Base-by-base conservation (phyloP, 2,329 filamentous ascomycete genomes). In the Nannizziopsis arthrosporioides region DNA sequence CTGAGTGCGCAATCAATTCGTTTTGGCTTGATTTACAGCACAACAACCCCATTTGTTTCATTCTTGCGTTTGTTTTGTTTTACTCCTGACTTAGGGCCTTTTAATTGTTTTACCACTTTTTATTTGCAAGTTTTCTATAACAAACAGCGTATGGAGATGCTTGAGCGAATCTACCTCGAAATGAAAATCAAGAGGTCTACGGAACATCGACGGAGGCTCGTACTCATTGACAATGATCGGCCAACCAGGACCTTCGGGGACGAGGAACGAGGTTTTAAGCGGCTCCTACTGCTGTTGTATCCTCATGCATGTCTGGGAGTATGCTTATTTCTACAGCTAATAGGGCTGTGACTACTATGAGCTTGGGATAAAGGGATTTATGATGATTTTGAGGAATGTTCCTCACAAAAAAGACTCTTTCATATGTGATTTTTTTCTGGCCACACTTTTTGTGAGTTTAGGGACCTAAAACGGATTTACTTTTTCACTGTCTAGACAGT, bases 381-480 rank as follows among this genome's bases (percentile, higher is more conserved):
- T 27, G 22, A 45, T 38, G 43, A 10, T 2, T 45, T 39, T 22
- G 15, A 6, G 34, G 43, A 9, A 18, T 34, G 19, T 40, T 32
- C 34, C 19, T 32, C 19, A 27, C 17, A 36, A 39, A 38, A 36
- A 17, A 36, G 19, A 19, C n/a, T 15, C 6, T 10, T 11, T 14
- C 17, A 46, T 19, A 34, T 10, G 14, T 31, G n/a, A n/a, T 40
- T 35, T 17, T 40, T 38, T 27, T 27, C 22, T 27, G 22, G 22
- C 19, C 5, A n/a, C n/a, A 3, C 2, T 34, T 34, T 44, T 37
- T 37, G 14, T 34, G 30, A 11, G 22, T 46, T 46, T 46, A 46
- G 44, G 44, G 44, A 32, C 44, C 19, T 46, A 40, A 40, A 40
- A 46, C 9, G 11, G 19, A 34, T 37, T 40, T 34, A 46, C 38